phyloP scores from a whole-genome alignment of 2,329 filamentous ascomycete genomes.

The Mycogone perniciosa region DNA sequence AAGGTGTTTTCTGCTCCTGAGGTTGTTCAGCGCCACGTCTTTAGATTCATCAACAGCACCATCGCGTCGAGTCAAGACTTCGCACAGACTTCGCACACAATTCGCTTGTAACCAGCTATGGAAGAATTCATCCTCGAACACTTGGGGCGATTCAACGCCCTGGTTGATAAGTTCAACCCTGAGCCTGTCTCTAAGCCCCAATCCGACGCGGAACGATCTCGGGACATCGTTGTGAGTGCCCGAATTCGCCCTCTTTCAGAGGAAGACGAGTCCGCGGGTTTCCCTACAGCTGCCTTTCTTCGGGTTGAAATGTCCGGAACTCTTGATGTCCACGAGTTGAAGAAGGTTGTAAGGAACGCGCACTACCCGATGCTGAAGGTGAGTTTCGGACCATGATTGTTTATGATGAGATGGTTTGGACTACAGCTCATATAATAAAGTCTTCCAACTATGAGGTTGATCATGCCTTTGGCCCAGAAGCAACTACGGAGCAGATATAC shows the following conservation, averaged over 20 bases:
- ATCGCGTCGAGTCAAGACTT: too few relatives aligned
- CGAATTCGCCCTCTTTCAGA: slow-evolving; percentile 31
- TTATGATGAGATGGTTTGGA: neutral
- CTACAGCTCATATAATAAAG: slow-evolving; percentile 14
- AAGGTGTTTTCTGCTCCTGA: too few relatives aligned
- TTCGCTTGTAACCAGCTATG: slow-evolving; percentile 17
- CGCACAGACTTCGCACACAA: neutral
- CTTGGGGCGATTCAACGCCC: slow-evolving; percentile 21
- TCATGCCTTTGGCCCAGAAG: slow-evolving; percentile 28
- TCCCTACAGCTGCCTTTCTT: slow-evolving; percentile 23
- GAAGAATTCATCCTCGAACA: slow-evolving; percentile 29
- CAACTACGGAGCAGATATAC: slow-evolving; percentile 36
- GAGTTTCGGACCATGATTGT: neutral
- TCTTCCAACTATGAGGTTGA: slow-evolving; percentile 32
- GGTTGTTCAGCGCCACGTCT: too few relatives aligned
- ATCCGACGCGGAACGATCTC: slow-evolving; percentile 9
- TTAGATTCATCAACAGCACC: too few relatives aligned
- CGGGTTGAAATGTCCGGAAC: slow-evolving; percentile 18
- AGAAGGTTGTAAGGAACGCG: slow-evolving; percentile 24
- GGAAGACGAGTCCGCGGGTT: slow-evolving; percentile 26
- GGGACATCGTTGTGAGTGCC: slow-evolving; percentile 31
- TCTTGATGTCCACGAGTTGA: slow-evolving; percentile 33
- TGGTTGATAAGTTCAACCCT: slow-evolving; percentile 25
- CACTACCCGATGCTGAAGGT: slow-evolving; percentile 25
- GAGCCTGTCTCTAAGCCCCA: slow-evolving; percentile 1